phyloP scores from a whole-genome alignment of 495 filamentous ascomycete genomes.

The Neurospora sp. region DNA sequence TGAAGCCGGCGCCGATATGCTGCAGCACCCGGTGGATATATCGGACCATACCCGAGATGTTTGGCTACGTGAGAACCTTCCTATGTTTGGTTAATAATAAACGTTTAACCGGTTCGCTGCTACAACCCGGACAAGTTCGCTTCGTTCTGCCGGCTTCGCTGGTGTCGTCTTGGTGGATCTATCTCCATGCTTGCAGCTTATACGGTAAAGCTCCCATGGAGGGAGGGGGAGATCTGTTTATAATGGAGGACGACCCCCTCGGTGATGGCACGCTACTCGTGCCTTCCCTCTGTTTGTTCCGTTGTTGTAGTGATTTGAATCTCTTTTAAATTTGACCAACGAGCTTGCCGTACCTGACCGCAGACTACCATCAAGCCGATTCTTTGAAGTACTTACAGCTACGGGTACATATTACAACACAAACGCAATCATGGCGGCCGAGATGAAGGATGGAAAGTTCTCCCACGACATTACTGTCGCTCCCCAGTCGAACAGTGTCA shows the following conservation, averaged over 20 bases:
- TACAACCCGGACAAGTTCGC: background rate
- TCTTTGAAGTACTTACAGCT: background rate
- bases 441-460: slow-evolving; percentile 46
- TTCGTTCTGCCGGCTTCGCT: background rate
- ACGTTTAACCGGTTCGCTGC: too few species aligned
- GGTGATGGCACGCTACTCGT: background rate
- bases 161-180: background rate
- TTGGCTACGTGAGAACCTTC: too few species aligned
- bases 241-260: background rate
- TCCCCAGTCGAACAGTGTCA: slow-evolving; percentile 50
- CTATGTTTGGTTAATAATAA: too few species aligned
- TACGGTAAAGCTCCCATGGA: background rate
- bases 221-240: background rate
- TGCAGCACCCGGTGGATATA: background rate
- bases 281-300: background rate
- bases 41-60: too few species aligned
- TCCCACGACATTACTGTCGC: slow-evolving; percentile 49
- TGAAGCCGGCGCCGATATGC: background rate
- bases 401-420: background rate
- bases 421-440: slow-evolving; percentile 26
- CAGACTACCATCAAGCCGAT: background rate
- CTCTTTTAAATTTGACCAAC: background rate
- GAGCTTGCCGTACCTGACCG: background rate
- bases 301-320: background rate
- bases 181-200: background rate